Evolutionary conservation across 2,329 filamentous ascomycete species (phyloP).

Genomic region (Ceratocystiopsis sp.): DNA sequence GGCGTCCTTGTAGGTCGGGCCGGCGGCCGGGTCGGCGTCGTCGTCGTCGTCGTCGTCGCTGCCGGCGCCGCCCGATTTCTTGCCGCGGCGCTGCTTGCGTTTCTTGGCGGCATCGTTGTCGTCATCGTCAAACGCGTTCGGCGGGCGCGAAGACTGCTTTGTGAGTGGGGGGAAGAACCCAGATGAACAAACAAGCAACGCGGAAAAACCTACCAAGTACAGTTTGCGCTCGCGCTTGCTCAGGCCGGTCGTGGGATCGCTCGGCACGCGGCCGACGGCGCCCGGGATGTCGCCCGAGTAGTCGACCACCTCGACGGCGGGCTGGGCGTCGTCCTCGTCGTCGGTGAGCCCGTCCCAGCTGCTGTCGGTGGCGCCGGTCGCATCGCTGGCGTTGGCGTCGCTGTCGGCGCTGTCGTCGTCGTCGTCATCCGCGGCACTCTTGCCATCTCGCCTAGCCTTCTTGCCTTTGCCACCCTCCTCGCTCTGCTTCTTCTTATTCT

Average conservation of each 20-base stretch:
- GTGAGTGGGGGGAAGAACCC: slow-evolving; percentile 1
- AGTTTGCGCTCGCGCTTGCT: slow-evolving; percentile 56
- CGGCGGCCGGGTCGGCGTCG: slow-evolving; percentile 25
- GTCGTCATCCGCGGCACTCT: not conserved
- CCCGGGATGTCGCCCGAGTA: slow-evolving; percentile 26
- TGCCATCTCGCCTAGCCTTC: not conserved
- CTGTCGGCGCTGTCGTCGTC: slow-evolving; percentile 21
- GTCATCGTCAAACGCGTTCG: slow-evolving; percentile 12
- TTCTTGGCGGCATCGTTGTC: slow-evolving; percentile 7
- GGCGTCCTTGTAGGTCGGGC: slow-evolving; percentile 31
- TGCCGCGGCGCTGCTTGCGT: not conserved
- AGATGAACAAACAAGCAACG: not conserved
- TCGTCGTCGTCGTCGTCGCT: slow-evolving; percentile 24
- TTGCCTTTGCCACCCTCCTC: slow-evolving; percentile 11
- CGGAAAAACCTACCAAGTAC: slow-evolving; percentile 44
- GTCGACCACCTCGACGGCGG: slow-evolving; percentile 42
- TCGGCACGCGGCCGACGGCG: not conserved
- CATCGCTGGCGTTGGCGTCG: slow-evolving; percentile 14
- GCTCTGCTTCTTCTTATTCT: slow-evolving; percentile 17
- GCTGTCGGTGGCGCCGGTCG: not conserved
- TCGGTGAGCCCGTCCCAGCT: slow-evolving; percentile 45
- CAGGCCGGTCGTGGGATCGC: slow-evolving; percentile 20
- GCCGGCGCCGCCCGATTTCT: slow-evolving; percentile 4
- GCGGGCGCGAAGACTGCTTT: slow-evolving; percentile 32
- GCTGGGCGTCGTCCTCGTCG: slow-evolving; percentile 16